These are phyloP conservation scores for Cephalotrichum gorgonifer DNA, from an alignment of 2,329 filamentous ascomycete genomes.

Conservation along the genomic window DNA sequence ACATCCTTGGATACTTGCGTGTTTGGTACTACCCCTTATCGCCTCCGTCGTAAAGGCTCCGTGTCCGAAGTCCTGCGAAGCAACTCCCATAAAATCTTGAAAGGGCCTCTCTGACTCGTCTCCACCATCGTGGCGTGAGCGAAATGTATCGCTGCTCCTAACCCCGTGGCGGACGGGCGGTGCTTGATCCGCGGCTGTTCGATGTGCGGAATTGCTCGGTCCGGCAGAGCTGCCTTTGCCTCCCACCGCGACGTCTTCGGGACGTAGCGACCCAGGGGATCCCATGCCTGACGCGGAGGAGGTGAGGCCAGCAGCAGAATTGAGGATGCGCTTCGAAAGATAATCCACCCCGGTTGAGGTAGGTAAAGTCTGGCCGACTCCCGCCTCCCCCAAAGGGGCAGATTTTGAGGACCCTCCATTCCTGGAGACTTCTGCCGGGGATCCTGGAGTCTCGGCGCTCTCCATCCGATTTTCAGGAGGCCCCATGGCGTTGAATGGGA, in stretches of 20 bases:
- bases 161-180: background rate
- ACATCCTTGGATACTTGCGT: constrained; percentile 6
- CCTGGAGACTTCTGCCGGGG: background rate
- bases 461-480: background rate
- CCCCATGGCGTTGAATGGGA: no score
- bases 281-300: background rate
- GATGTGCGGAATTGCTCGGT: background rate
- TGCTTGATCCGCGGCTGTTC: background rate
- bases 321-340: background rate
- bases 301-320: background rate
- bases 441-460: background rate
- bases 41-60: constrained; percentile 7
- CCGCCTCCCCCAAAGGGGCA: background rate
- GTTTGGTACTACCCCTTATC: constrained; percentile 8
- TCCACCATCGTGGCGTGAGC: background rate
- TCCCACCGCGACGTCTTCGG: background rate
- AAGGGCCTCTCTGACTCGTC: background rate
- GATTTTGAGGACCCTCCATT: background rate
- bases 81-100: background rate
- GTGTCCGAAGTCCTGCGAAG: background rate
- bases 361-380: background rate
- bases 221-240: background rate
- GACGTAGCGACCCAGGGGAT: background rate
- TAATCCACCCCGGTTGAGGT: background rate
- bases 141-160: background rate